A percentile compares a stretch with the other conserved stretches of the same genome.
phyloP scores from a whole-genome alignment of 2,329 filamentous ascomycete genomes.

The Pezicula neosporulosa region DNA sequence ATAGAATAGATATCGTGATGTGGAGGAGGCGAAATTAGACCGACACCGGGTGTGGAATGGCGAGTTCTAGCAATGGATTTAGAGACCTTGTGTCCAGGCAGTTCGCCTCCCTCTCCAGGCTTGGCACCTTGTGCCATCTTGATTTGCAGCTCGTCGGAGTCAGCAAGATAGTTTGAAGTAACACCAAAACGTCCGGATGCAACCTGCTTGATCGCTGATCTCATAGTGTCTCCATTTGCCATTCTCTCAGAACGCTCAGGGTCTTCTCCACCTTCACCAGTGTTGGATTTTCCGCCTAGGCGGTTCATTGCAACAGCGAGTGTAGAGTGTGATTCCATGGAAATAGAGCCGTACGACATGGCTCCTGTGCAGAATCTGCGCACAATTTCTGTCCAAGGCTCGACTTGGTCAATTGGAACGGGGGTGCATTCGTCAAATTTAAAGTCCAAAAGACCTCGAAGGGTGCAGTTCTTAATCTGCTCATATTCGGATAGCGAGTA shows the following conservation, averaged over 20 bases:
- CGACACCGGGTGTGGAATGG: conserved; percentile 94
- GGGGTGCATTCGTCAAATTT: conserved; percentile 84
- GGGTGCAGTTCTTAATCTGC: conserved; percentile 93
- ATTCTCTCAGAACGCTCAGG: conserved; percentile 82
- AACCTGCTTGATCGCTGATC: conserved; percentile 96
- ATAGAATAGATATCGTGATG: conserved; percentile 99
- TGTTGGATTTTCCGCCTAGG: conserved; percentile 95
- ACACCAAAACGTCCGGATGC: conserved; percentile 95
- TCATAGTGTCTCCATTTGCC: conserved; percentile 93
- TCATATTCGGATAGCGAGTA: conserved; percentile 93
- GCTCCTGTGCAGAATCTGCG: conserved; percentile 94
- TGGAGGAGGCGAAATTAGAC: conserved; percentile 90
- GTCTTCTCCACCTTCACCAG: conserved; percentile 94
- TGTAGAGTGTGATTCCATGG: conserved; percentile 97
- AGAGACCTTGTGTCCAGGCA: conserved; percentile 95
- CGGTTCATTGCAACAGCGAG: conserved; percentile 96
- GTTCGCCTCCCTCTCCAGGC: conserved; percentile 94
- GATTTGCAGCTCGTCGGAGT: conserved; percentile 95
- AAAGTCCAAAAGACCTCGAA: conserved; percentile 92
- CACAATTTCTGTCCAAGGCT: conserved; percentile 97
- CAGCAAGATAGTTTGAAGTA: conserved; percentile 89
- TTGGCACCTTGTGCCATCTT: conserved; percentile 99
- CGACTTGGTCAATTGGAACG: conserved; percentile 93
- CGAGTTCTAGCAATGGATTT: conserved; percentile 90
- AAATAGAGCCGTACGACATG: conserved; percentile 98